Evolutionary conservation across 2,329 filamentous ascomycete genomes (phyloP).

Genomic region (Exophiala dermatitidis): DNA sequence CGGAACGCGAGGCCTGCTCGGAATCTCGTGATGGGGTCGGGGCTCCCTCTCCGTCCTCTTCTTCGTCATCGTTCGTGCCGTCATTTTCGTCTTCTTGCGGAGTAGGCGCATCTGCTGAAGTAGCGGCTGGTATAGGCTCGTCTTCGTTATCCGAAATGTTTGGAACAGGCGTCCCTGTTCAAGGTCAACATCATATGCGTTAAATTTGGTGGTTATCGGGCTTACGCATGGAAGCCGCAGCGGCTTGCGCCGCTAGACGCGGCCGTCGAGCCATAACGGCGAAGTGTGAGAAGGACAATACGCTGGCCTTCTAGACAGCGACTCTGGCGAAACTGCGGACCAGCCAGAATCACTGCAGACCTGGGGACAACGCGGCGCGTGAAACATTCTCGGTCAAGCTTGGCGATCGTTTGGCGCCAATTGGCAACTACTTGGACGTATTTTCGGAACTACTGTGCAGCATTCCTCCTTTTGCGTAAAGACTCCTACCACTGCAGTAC

Average conservation of each 20-base stretch:
- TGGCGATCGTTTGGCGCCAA: neutral
- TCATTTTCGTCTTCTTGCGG: slow-evolving; percentile 33
- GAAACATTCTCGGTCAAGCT: neutral
- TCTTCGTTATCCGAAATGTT: slow-evolving; percentile 40
- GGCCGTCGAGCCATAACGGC: slow-evolving; percentile 40
- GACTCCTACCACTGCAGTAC: too few species aligned
- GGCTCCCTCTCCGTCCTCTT: slow-evolving; percentile 38
- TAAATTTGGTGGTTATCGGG: slow-evolving; percentile 1
- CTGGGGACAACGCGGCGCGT: neutral
- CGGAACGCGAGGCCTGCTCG: slow-evolving; percentile 40
- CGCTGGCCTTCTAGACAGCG: neutral
- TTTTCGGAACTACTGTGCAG: neutral
- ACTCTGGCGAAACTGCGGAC: neutral
- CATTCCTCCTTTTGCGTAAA: too few species aligned
- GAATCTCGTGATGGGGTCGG: slow-evolving; percentile 36
- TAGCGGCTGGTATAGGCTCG: slow-evolving; percentile 39
- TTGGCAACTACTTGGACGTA: neutral
- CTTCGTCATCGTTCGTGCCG: slow-evolving; percentile 24
- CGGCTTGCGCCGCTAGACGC: slow-evolving; percentile 42
- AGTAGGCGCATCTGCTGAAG: slow-evolving; percentile 31
- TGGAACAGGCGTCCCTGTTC: slow-evolving; percentile 37
- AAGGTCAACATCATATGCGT: slow-evolving; percentile 3
- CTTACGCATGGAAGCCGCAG: slow-evolving; percentile 42
- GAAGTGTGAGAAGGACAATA: neutral
- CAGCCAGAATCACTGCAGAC: neutral